phyloP scores from a whole-genome alignment of 176 grass and related monocot species.

The Oryza nivara region DNA sequence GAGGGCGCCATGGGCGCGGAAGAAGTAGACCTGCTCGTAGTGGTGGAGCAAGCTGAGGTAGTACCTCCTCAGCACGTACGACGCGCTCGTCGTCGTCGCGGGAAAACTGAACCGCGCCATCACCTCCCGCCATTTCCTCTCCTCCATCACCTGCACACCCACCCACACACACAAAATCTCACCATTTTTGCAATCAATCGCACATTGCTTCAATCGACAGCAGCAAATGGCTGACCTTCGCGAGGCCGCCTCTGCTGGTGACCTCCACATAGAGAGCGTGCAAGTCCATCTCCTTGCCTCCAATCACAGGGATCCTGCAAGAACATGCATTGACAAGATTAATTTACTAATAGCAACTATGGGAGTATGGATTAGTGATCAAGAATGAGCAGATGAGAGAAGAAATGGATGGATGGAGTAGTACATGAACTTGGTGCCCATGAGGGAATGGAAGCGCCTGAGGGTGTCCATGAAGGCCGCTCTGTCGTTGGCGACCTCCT shows the following conservation, averaged over 20 bases:
- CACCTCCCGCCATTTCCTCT: constrained; percentile 68
- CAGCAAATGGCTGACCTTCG: constrained; percentile 36
- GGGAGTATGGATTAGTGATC: too few relatives aligned
- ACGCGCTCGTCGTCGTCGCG: constrained; percentile 56
- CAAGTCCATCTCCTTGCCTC: constrained; percentile 66
- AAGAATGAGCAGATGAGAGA: neutral
- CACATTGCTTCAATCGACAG: too few relatives aligned
- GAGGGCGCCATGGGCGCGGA: constrained; percentile 45
- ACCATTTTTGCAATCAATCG: neutral
- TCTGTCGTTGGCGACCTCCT: constrained; percentile 36
- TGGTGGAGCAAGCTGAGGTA: constrained; percentile 59
- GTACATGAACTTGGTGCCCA: constrained; percentile 62
- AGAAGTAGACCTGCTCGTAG: constrained; percentile 68
- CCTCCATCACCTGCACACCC: constrained; percentile 43
- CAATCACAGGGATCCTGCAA: constrained; percentile 59
- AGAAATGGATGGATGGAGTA: neutral
- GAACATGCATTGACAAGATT: neutral
- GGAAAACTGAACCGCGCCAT: constrained; percentile 59
- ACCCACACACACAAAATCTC: neutral
- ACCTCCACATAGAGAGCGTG: constrained; percentile 65
- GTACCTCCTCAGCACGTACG: constrained; percentile 64
- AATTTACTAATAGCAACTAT: neutral
- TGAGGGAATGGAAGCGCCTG: constrained; percentile 48
- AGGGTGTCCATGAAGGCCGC: constrained; percentile 55
- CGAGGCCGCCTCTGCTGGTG: constrained; percentile 55